Percentiles rank a stretch among this genome's conserved stretches.
phyloP scores from a whole-genome alignment of 108 stramenopile genomes.

The Cyclotella sp. region DNA sequence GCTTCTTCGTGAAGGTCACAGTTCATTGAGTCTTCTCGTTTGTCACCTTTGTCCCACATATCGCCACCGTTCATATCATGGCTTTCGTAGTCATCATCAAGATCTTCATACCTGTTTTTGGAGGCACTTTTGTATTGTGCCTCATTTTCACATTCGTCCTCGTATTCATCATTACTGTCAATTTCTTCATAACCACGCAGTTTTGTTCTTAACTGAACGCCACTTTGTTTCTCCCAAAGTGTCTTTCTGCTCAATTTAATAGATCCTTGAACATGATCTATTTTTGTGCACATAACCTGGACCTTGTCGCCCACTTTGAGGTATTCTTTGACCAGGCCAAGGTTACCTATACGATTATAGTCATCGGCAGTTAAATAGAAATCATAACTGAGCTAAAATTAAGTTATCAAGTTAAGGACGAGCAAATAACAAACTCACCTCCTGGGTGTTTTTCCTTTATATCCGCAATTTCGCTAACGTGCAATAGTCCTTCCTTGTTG shows the following conservation, averaged over 20 bases:
- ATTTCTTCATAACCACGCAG: neutral
- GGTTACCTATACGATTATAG: conserved; percentile 19
- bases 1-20: neutral
- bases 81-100: neutral
- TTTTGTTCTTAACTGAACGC: neutral
- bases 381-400: neutral
- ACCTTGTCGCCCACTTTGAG: conserved; percentile 67
- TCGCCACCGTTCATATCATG: neutral
- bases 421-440: conserved; percentile 16
- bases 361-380: neutral
- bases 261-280: conserved; percentile 75
- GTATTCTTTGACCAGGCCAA: conserved; percentile 57
- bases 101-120: neutral
- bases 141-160: neutral
- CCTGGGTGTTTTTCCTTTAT: conserved; percentile 50
- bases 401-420: neutral
- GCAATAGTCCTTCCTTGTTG: conserved; percentile 89
- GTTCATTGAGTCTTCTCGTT: neutral
- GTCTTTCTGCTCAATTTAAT: conserved; percentile 61
- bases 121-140: neutral
- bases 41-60: neutral
- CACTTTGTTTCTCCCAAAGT: conserved; percentile 14
- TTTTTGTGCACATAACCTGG: conserved; percentile 63
- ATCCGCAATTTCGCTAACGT: conserved; percentile 80
- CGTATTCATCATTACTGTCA: no score